phyloP scores from a whole-genome alignment of 257 asterid species.

The Plectranthus barbatus region DNA sequence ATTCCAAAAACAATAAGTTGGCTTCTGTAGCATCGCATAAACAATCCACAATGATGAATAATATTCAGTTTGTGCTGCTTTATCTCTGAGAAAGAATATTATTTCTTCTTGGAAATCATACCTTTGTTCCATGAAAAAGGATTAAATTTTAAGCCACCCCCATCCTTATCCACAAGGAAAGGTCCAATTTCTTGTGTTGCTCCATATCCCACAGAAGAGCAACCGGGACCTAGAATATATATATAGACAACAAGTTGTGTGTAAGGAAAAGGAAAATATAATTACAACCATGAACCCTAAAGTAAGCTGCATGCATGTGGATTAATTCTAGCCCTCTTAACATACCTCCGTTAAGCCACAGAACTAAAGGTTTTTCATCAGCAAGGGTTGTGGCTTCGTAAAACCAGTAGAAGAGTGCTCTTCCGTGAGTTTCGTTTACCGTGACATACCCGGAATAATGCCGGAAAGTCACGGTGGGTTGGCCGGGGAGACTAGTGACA shows the following conservation, averaged over 20 bases:
- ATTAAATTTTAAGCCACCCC: conserved; percentile 46
- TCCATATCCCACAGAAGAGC: conserved; percentile 97
- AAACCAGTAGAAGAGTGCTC: conserved; percentile 90
- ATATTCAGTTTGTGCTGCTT: not conserved
- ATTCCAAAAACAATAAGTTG: conserved; percentile 78
- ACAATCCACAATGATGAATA: no score
- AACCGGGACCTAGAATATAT: conserved; percentile 76
- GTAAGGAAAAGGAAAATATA: not conserved
- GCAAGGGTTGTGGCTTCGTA: conserved; percentile 54
- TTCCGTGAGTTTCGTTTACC: conserved; percentile 51
- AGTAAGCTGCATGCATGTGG: conserved; percentile 4
- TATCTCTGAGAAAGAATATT: not conserved
- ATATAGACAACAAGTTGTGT: no score
- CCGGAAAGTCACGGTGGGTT: conserved; percentile 49
- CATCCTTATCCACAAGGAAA: conserved; percentile 55
- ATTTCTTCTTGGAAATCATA: conserved; percentile 10
- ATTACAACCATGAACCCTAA: not conserved
- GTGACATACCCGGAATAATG: conserved; percentile 74
- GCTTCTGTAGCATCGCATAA: conserved; percentile 59
- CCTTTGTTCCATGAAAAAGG: conserved; percentile 87
- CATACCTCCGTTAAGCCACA: conserved; percentile 97
- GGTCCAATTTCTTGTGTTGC: conserved; percentile 98
- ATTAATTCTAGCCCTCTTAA: conserved; percentile 19
- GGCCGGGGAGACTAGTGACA: conserved; percentile 70
- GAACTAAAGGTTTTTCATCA: conserved; percentile 66